Evolutionary conservation across 768 basidiomycete species (phyloP).

Genomic region (Lepiota subincarnata): DNA sequence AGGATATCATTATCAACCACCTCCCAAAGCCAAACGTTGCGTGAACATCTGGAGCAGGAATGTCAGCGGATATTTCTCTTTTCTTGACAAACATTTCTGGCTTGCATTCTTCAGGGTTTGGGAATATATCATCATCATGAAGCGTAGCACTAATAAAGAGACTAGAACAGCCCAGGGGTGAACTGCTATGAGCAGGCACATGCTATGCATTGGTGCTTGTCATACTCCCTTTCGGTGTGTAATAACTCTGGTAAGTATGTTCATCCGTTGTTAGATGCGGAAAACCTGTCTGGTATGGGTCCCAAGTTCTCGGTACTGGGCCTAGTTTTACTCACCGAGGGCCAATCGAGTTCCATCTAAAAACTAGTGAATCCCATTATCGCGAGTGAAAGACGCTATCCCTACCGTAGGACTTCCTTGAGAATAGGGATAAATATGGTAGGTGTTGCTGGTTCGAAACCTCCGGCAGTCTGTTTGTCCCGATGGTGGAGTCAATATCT

Average conservation of each 20-base stretch:
- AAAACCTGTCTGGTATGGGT: not conserved
- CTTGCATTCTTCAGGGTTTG: conserved; percentile 16
- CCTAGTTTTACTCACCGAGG: not conserved
- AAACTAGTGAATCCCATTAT: not conserved
- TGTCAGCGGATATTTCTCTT: conserved; percentile 15
- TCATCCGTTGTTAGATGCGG: conserved; percentile 10
- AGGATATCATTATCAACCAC: conserved; percentile 9
- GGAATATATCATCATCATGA: conserved; percentile 16
- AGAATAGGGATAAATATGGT: conserved; percentile 20
- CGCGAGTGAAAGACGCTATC: conserved; percentile 14
- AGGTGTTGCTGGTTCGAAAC: conserved; percentile 18
- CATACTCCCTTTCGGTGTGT: conserved; percentile 9
- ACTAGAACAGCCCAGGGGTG: not conserved
- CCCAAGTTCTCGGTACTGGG: not conserved
- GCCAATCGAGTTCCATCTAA: conserved; percentile 10
- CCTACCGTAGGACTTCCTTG: conserved; percentile 19
- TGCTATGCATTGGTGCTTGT: conserved; percentile 11
- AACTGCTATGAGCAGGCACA: not conserved
- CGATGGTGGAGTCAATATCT: conserved; percentile 22
- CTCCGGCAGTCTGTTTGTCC: conserved; percentile 17
- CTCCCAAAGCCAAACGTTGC: conserved; percentile 30
- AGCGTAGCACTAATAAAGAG: conserved; percentile 17
- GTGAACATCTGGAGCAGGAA: conserved; percentile 19
- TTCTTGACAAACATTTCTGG: conserved; percentile 18
- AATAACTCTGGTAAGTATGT: conserved; percentile 13